Conservation (phyloP, 2,329 filamentous ascomycete genomes). For the Cordyceps farinosa region DNA sequence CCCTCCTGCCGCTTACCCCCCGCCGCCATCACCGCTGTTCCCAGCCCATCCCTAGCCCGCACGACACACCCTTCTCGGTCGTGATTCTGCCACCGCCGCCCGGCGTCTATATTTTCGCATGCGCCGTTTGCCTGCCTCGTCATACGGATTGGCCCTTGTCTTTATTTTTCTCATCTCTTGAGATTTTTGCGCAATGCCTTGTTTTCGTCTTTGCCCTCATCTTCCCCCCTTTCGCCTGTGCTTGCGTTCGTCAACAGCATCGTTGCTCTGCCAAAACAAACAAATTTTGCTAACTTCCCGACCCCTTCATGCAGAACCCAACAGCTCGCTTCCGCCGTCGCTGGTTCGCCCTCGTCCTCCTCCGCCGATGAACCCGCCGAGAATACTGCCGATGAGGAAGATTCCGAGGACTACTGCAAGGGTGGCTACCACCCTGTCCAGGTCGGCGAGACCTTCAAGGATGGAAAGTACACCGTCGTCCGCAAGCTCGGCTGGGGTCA, state of each 20-base stretch:
- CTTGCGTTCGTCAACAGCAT: conserved; percentile 4
- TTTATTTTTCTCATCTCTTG: not conserved
- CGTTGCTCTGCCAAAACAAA: conserved; percentile 3
- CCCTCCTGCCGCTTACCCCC: conserved; percentile 2
- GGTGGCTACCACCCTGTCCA: conserved; percentile 95
- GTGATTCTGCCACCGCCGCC: not conserved
- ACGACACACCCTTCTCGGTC: not conserved
- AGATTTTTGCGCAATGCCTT: not conserved
- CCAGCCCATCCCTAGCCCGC: conserved; percentile 1
- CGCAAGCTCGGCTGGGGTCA: conserved; percentile 97
- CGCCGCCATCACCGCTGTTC: conserved; percentile 11
- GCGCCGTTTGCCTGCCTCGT: not conserved
- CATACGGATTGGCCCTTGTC: not conserved
- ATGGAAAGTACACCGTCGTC: conserved; percentile 93
- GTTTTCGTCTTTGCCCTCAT: not conserved
- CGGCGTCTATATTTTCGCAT: not conserved
- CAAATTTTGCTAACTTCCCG: conserved; percentile 23
- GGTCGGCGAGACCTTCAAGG: conserved; percentile 95
- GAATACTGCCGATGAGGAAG: conserved; percentile 95
- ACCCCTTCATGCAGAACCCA: conserved; percentile 42
- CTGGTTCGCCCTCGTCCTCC: conserved; percentile 73
- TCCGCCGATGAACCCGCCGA: conserved; percentile 81
- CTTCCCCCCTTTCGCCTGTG: not conserved
- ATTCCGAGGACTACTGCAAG: conserved; percentile 99
- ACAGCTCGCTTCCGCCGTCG: conserved; percentile 54